These are phyloP conservation scores for Drechslera avenae DNA, from an alignment of 2,329 filamentous ascomycete species.

Conservation along the genomic window DNA sequence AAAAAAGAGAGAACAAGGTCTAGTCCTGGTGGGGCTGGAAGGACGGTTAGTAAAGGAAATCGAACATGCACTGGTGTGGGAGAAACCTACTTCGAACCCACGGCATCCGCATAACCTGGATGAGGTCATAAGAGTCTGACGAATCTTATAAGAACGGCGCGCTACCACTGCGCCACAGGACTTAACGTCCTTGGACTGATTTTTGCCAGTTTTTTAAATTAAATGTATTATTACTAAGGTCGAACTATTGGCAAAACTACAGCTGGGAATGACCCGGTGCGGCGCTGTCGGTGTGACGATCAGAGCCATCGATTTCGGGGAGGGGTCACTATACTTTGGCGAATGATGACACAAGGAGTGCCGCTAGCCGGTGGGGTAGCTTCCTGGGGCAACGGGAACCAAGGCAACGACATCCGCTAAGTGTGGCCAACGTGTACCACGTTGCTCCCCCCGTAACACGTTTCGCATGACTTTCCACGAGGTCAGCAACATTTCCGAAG, in stretches of 20 bases:
- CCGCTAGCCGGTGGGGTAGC: constrained; percentile 11
- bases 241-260: neutral
- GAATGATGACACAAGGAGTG: constrained; percentile 14
- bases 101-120: constrained; percentile 53
- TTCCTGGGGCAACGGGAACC: constrained; percentile 8
- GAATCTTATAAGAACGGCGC: constrained; percentile 55
- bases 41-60: constrained; percentile 8
- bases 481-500: neutral
- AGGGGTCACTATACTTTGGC: constrained; percentile 13
- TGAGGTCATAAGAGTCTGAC: constrained; percentile 44
- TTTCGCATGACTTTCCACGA: neutral
- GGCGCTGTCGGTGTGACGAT: neutral
- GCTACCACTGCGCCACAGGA: constrained; percentile 57
- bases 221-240: neutral
- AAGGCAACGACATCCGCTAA: constrained; percentile 21
- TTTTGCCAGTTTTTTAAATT: constrained; percentile 19
- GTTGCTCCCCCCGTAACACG: neutral
- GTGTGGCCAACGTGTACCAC: constrained; percentile 12
- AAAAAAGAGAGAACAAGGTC: constrained; percentile 8
- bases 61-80: neutral
- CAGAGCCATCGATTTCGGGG: neutral
- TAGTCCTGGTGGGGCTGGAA: constrained; percentile 18
- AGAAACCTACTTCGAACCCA: constrained; percentile 43
- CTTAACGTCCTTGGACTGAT: constrained; percentile 26
- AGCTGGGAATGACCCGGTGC: neutral